These are phyloP conservation scores for Ustanciosporium gigantosporum DNA, from an alignment of 1,284 basidiomycete genomes.

Conservation along the genomic window DNA sequence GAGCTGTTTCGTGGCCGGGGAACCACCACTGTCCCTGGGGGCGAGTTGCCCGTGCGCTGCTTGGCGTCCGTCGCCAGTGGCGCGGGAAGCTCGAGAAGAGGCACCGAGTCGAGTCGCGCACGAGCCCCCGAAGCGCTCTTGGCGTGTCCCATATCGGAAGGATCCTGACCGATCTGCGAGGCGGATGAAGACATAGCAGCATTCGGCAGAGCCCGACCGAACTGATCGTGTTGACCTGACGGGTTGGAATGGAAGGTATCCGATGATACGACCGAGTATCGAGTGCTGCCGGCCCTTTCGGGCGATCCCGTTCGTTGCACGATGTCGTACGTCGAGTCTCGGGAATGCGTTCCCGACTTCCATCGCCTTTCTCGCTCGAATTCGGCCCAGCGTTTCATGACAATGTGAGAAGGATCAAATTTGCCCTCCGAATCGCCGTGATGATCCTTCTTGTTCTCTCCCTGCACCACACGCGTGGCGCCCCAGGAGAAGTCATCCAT, in stretches of 20 bases:
- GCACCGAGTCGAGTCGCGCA: conserved; percentile 53
- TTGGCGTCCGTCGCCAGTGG: conserved; percentile 55
- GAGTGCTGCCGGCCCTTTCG: conserved; percentile 50
- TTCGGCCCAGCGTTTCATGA: conserved; percentile 99
- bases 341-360: conserved; percentile 80
- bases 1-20: conserved; percentile 39
- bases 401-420: conserved; percentile 92
- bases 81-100: conserved; percentile 58
- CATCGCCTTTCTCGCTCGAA: conserved; percentile 94
- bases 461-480: conserved; percentile 61
- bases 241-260: conserved; percentile 52
- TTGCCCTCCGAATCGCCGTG: conserved; percentile 69
- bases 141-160: conserved; percentile 41
- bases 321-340: conserved; percentile 74
- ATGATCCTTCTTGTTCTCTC: conserved; percentile 55
- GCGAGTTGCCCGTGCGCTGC: conserved; percentile 24
- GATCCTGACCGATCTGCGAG: conserved; percentile 20
- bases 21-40: conserved; percentile 35
- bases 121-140: conserved; percentile 46
- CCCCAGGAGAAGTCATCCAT: conserved; percentile 64
- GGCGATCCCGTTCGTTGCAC: conserved; percentile 46
- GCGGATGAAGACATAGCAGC: conserved; percentile 13
- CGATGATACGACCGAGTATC: conserved; percentile 49
- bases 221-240: conserved; percentile 33
- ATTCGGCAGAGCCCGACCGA: conserved; percentile 29